Evolutionary conservation across 768 basidiomycete species (phyloP).

Genomic region (Sutorius australiensis): DNA sequence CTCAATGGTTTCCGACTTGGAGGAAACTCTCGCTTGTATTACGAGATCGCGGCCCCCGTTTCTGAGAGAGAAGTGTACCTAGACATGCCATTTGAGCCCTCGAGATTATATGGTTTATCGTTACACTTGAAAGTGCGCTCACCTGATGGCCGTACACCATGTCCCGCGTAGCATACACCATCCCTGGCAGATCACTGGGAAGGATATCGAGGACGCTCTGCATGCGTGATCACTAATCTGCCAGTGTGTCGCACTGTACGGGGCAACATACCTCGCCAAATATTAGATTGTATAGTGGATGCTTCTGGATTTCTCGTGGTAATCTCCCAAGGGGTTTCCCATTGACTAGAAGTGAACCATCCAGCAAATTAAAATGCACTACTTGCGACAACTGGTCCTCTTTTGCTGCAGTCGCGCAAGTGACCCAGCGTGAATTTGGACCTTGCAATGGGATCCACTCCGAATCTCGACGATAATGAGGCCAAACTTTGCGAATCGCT

Average conservation of each 20-base stretch:
- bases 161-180: conserved; percentile 25
- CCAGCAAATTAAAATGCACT: conserved; percentile 22
- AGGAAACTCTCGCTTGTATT: conserved; percentile 10
- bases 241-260: neutral
- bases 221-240: neutral
- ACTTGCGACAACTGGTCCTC: conserved; percentile 12
- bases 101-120: neutral
- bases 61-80: conserved; percentile 26
- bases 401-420: conserved; percentile 13
- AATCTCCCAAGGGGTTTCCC: conserved; percentile 26
- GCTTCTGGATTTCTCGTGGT: conserved; percentile 16
- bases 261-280: conserved; percentile 18
- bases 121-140: neutral
- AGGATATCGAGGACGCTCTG: conserved; percentile 22
- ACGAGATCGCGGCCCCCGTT: conserved; percentile 9
- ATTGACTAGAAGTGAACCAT: conserved; percentile 27
- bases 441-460: conserved; percentile 16
- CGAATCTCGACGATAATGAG: conserved; percentile 20
- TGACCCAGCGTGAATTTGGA: conserved; percentile 23
- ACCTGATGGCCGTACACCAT: conserved; percentile 18
- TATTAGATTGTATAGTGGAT: conserved; percentile 18
- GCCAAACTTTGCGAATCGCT: conserved; percentile 22
- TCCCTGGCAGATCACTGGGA: conserved; percentile 24
- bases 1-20: conserved; percentile 10
- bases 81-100: neutral